Evolutionary conservation across 169 alveolate genomes (phyloP).

Genomic region (Cryptosporidium xiaoi): DNA sequence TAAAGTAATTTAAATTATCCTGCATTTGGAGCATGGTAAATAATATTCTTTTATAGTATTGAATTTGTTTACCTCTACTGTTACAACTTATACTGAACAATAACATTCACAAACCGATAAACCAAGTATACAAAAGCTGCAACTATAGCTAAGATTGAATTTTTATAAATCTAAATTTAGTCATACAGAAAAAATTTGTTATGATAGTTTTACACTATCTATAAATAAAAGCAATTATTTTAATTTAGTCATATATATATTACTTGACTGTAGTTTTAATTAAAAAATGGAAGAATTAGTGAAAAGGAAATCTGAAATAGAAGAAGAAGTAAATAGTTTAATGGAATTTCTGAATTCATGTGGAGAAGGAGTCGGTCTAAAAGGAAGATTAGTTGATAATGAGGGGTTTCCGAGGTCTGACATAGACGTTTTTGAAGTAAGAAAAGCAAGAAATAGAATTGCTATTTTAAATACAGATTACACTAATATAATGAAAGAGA

Average conservation of each 20-base stretch:
- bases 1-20: too few relatives aligned
- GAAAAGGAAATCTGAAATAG: slow-evolving; percentile 41
- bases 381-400: slow-evolving; percentile 53
- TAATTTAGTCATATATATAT: too few relatives aligned
- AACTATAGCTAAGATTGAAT: too few relatives aligned
- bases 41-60: too few relatives aligned
- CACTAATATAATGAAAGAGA: slow-evolving; percentile 38
- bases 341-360: slow-evolving; percentile 60
- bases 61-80: too few relatives aligned
- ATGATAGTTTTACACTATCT: background rate
- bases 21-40: too few relatives aligned
- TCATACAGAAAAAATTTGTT: background rate
- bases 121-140: too few relatives aligned
- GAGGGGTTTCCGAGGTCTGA: slow-evolving; percentile 74
- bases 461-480: slow-evolving; percentile 62
- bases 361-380: slow-evolving; percentile 51
- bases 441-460: slow-evolving; percentile 65
- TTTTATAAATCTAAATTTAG: background rate
- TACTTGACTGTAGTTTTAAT: background rate
- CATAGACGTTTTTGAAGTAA: slow-evolving; percentile 53
- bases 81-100: too few relatives aligned
- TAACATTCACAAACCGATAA: too few relatives aligned
- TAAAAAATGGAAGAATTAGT: slow-evolving; percentile 47
- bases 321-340: slow-evolving; percentile 33
- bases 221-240: too few relatives aligned